These are phyloP conservation scores for Mucor velutinosus DNA, from an alignment of 371 early-diverging fungal species.

Conservation along the genomic window DNA sequence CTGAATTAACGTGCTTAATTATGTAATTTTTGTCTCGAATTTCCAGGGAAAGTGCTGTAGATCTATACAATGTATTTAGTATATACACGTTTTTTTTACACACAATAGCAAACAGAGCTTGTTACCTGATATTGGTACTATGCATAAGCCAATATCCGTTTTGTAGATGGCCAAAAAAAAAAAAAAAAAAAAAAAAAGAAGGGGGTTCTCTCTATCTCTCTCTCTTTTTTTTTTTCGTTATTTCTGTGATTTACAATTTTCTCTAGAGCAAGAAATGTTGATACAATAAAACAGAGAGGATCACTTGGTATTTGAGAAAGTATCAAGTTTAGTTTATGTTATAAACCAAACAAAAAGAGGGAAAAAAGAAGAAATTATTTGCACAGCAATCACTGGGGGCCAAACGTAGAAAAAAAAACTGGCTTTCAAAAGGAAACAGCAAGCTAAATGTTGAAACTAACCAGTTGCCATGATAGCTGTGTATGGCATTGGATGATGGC, in stretches of 20 bases:
- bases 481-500: neutral
- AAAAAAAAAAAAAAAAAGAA: neutral
- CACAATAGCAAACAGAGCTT: neutral
- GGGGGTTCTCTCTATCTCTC: neutral
- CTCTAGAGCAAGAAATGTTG: neutral
- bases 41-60: conserved; percentile 16
- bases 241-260: neutral
- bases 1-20: conserved; percentile 27
- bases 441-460: neutral
- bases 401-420: neutral
- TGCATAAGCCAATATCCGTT: conserved; percentile 23
- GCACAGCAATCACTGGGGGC: neutral
- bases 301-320: neutral
- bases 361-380: neutral
- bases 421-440: neutral
- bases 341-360: neutral
- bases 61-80: conserved; percentile 1
- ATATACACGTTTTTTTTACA: neutral
- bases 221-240: neutral
- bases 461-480: neutral
- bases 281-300: neutral
- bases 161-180: neutral
- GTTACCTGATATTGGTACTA: conserved; percentile 21
- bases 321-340: neutral
- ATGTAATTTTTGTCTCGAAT: conserved; percentile 19